phyloP scores from a whole-genome alignment of 768 basidiomycete species.

The Trametes punicea region DNA sequence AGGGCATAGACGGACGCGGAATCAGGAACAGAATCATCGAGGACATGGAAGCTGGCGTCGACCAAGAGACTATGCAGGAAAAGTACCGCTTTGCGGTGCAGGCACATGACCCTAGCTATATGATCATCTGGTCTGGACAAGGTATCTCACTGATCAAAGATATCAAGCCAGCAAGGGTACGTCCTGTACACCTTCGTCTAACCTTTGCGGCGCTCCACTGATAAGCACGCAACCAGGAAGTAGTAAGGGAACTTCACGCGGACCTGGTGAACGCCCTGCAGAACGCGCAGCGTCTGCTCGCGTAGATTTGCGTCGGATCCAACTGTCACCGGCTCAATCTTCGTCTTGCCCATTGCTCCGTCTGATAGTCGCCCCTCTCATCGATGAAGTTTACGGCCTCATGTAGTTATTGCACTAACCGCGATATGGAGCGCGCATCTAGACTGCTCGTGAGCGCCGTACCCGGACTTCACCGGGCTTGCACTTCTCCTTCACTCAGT shows the following conservation, averaged over 20 bases:
- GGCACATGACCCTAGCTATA: slow-evolving; percentile 40
- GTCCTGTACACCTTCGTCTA: slow-evolving; percentile 4
- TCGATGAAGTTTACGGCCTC: neutral
- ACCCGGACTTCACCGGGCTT: too few species aligned
- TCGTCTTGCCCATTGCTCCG: neutral
- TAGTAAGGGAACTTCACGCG: slow-evolving; percentile 49
- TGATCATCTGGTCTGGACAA: slow-evolving; percentile 67
- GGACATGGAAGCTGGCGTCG: slow-evolving; percentile 50
- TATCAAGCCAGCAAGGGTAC: slow-evolving; percentile 39
- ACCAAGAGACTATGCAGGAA: slow-evolving; percentile 40
- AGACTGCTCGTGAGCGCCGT: too few species aligned
- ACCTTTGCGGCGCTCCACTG: neutral
- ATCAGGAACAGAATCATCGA: slow-evolving; percentile 54
- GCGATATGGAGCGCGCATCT: too few species aligned
- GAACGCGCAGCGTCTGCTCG: neutral
- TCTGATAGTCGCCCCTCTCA: neutral
- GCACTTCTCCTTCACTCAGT: too few species aligned
- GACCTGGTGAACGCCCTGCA: slow-evolving; percentile 40
- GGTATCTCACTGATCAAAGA: slow-evolving; percentile 57
- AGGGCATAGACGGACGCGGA: slow-evolving; percentile 43
- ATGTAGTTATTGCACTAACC: too few species aligned
- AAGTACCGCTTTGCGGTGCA: slow-evolving; percentile 46
- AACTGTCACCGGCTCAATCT: neutral
- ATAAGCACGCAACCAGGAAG: slow-evolving; percentile 36
- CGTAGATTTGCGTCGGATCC: neutral